Base-by-base conservation (phyloP, 768 basidiomycete genomes). In the Termitomyces sp. region DNA sequence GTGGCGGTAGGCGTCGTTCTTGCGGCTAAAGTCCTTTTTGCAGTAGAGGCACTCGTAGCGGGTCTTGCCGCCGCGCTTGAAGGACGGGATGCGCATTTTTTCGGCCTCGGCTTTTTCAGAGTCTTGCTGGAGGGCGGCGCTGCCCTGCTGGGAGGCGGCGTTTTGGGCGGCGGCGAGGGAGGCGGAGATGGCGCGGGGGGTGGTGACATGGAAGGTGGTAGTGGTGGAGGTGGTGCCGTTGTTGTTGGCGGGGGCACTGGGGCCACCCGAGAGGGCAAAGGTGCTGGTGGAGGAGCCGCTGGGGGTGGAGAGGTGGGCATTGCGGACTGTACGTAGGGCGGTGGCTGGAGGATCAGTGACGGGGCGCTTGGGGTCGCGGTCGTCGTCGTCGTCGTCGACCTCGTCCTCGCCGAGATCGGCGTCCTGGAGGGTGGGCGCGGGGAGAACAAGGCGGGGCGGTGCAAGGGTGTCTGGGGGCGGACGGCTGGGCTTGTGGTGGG, bases 1-100 rank as follows among this genome's bases (percentile, higher is more conserved):
- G 33, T 62, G 61, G 30, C 61, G 38, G 10, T 59, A 62, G 48
- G 61, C 61, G 24, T 62, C 61, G 55, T 62, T 62, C 44, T 59
- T 59, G n/a, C 61, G 26, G 5, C 52, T 50, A 43, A 62, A 62
- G 28, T 62, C 58, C 35, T 56, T 59, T 3, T 30, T 5, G 55
- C 61, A 62, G 52, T 57, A 59, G 3, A 62, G 30, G 24, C 61
- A 62, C 32, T 52, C 18, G 49, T 59, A 62, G 2, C 61, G 55
- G 13, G 61, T 62, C 35, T 62, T 62, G 2, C 61, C 61, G 3
- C 55, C 58, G 43, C 61, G 61, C 26, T 59, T 62, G 46, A 59
- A 62, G 14, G 55, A 56, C 6, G 61, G 61, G 9, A 62, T 62
- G 16, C 58, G 61, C 58, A 59, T 54, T 36, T 57, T 58, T 3